phyloP scores from a whole-genome alignment of 495 filamentous ascomycete species.

The Lindgomyces ingoldianus region DNA sequence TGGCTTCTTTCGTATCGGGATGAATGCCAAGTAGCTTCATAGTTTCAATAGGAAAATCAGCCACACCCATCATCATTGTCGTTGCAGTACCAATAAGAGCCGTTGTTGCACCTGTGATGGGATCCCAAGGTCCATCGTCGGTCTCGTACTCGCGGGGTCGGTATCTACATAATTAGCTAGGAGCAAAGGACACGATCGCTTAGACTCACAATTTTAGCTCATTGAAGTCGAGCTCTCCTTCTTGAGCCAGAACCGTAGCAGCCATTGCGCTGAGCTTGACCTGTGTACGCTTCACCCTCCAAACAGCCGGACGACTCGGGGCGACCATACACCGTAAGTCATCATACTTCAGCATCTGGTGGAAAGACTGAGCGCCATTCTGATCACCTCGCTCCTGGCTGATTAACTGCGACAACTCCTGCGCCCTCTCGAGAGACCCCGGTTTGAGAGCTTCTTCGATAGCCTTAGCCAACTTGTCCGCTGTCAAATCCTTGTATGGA shows the following conservation, averaged over 20 bases:
- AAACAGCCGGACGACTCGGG: constrained; percentile 44
- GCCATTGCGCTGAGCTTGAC: constrained; percentile 46
- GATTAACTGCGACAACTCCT: constrained; percentile 45
- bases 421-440: constrained; percentile 44
- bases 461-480: constrained; percentile 47
- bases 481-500: constrained; percentile 49
- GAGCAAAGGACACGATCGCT: neutral
- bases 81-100: constrained; percentile 74
- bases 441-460: constrained; percentile 47
- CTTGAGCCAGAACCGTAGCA: constrained; percentile 45
- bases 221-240: constrained; percentile 43
- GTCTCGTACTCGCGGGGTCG: constrained; percentile 46
- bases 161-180: constrained; percentile 33
- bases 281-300: constrained; percentile 46
- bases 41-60: constrained; percentile 77
- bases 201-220: constrained; percentile 45
- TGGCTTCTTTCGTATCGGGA: constrained; percentile 41
- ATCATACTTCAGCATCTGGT: constrained; percentile 46
- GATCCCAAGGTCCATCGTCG: constrained; percentile 50
- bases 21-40: constrained; percentile 55
- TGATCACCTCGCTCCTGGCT: constrained; percentile 45
- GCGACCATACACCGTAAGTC: constrained; percentile 43
- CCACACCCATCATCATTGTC: constrained; percentile 76
- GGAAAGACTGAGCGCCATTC: constrained; percentile 46
- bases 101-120: constrained; percentile 55